Percentiles rank a stretch among this genome's conserved stretches.
These are phyloP conservation scores for Naganishia sp. DNA, from an alignment of 1,284 basidiomycete species.

Conservation along the genomic window DNA sequence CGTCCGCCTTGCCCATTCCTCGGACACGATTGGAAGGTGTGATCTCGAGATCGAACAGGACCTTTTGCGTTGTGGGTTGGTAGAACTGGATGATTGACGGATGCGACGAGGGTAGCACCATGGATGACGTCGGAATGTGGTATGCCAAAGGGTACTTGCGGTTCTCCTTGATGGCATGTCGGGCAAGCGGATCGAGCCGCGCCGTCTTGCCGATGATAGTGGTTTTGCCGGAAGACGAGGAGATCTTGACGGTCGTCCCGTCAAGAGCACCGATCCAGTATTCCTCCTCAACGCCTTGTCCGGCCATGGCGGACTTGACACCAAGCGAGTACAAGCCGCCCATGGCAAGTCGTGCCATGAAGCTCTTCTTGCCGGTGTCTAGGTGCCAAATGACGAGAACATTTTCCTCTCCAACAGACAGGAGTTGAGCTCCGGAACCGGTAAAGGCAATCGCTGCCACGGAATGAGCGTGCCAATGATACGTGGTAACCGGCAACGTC, in stretches of 20 bases:
- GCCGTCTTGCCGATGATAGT: conserved; percentile 62
- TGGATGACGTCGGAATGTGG: conserved; percentile 68
- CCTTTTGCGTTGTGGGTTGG: conserved; percentile 69
- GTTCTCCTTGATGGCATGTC: conserved; percentile 29
- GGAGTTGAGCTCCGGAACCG: conserved; percentile 83
- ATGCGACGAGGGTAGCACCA: conserved; percentile 89
- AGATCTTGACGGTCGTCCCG: conserved; percentile 77
- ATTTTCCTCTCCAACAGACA: conserved; percentile 94
- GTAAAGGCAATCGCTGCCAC: conserved; percentile 89
- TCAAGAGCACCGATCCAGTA: conserved; percentile 82
- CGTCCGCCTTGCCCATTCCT: conserved; percentile 63
- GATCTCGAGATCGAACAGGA: conserved; percentile 86
- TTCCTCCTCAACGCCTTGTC: conserved; percentile 67
- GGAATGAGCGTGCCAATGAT: conserved; percentile 97
- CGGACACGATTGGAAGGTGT: conserved; percentile 89
- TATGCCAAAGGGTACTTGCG: conserved; percentile 60
- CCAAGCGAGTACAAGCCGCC: conserved; percentile 64
- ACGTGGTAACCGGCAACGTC: conserved; percentile 67
- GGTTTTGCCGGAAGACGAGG: conserved; percentile 70
- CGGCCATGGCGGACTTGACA: conserved; percentile 59
- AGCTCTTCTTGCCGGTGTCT: conserved; percentile 80
- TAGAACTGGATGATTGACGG: conserved; percentile 92
- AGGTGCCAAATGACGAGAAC: conserved; percentile 96
- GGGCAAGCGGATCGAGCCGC: conserved; percentile 46
- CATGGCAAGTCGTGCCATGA: conserved; percentile 81